These are phyloP conservation scores for Yarrowia sp. DNA, from an alignment of 805 yeast species.

Conservation along the genomic window DNA sequence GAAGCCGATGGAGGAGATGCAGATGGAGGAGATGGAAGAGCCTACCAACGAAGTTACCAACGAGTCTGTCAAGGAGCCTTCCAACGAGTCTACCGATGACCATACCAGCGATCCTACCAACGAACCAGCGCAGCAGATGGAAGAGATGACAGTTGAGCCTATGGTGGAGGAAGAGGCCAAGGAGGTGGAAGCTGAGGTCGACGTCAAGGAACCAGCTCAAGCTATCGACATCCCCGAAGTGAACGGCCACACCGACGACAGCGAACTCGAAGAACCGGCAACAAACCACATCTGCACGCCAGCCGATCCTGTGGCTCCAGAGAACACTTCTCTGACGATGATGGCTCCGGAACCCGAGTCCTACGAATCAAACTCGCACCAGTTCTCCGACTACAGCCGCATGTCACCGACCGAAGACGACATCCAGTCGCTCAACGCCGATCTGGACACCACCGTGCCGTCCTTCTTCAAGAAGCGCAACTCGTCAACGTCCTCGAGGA, in stretches of 20 bases:
- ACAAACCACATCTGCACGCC: not conserved
- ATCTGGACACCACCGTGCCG: conserved; percentile 8
- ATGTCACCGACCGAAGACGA: conserved; percentile 3
- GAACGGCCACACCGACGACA: no score
- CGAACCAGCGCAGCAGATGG: no score
- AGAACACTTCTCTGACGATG: not conserved
- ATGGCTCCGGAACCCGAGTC: conserved; percentile 9
- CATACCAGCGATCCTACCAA: no score
- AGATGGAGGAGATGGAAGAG: no score
- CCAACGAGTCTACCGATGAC: no score
- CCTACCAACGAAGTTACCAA: not conserved
- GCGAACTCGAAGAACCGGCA: not conserved
- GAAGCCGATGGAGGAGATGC: no score
- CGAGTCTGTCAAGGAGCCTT: not conserved
- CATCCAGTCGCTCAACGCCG: not conserved
- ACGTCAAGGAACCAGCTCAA: no score
- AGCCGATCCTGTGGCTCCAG: not conserved
- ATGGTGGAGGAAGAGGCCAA: not conserved
- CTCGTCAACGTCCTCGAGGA: not conserved
- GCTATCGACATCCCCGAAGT: no score
- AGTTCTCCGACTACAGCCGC: not conserved
- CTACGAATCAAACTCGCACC: not conserved
- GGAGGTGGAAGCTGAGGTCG: not conserved
- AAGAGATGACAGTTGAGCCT: not conserved
- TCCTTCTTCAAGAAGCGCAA: conserved; percentile 2